Evolutionary conservation across 495 filamentous ascomycete species (phyloP).

Genomic region (Amniculicola lignicola): DNA sequence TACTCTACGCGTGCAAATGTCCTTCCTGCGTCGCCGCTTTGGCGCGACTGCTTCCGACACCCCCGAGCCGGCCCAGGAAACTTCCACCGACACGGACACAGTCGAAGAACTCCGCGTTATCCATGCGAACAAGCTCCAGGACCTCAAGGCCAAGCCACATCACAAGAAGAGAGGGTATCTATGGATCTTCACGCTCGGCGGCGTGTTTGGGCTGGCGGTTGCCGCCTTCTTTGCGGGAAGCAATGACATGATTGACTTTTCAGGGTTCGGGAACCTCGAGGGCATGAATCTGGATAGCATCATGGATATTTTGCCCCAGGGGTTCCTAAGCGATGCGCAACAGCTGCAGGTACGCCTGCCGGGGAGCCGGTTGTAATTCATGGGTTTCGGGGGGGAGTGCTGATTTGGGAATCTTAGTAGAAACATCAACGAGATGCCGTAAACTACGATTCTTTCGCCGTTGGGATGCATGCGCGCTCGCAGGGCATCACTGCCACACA

Average conservation of each 20-base stretch:
- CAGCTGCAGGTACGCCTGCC: conserved; percentile 64
- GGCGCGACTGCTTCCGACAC: conserved; percentile 19
- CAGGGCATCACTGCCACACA: conserved; percentile 80
- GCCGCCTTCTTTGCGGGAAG: conserved; percentile 81
- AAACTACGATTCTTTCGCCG: conserved; percentile 87
- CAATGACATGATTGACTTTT: conserved; percentile 79
- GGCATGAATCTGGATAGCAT: conserved; percentile 81
- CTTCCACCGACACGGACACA: conserved; percentile 22
- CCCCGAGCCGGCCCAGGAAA: conserved; percentile 17
- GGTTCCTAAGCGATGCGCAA: conserved; percentile 75
- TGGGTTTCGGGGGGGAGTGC: too few relatives aligned
- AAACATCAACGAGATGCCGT: conserved; percentile 82
- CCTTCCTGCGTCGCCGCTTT: conserved; percentile 40
- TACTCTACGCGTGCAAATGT: conserved; percentile 24
- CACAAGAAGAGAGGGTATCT: conserved; percentile 51
- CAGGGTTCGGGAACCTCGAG: conserved; percentile 61
- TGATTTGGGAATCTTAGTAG: conserved; percentile 42
- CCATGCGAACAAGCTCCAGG: conserved; percentile 40
- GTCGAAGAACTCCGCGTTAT: conserved; percentile 36
- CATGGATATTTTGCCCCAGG: conserved; percentile 77
- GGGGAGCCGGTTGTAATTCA: too few relatives aligned
- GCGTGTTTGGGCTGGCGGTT: conserved; percentile 74
- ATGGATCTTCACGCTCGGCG: conserved; percentile 78
- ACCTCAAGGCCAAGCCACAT: conserved; percentile 50
- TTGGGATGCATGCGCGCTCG: conserved; percentile 76